These are phyloP conservation scores for Colletotrichum navitas DNA, from an alignment of 2,329 filamentous ascomycete genomes.

Conservation along the genomic window DNA sequence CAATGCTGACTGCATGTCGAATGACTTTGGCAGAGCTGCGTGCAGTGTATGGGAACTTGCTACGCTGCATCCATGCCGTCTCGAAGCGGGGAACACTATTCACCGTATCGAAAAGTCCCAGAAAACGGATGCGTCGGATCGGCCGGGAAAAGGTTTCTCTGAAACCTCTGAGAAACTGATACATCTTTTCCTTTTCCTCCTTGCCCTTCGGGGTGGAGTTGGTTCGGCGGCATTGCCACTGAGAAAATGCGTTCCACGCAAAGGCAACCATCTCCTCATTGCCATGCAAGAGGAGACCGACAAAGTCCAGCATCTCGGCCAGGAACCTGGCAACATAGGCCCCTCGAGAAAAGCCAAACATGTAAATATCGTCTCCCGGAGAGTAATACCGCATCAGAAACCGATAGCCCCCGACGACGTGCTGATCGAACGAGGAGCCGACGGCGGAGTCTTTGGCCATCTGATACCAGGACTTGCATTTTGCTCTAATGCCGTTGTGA, in stretches of 20 bases:
- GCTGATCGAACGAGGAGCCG: slow-evolving; percentile 83
- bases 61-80: slow-evolving; percentile 81
- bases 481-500: slow-evolving; percentile 67
- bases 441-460: slow-evolving; percentile 85
- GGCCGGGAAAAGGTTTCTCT: slow-evolving; percentile 84
- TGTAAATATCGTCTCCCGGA: slow-evolving; percentile 74
- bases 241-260: slow-evolving; percentile 84
- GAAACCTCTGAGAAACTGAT: slow-evolving; percentile 82
- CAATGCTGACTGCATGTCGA: slow-evolving; percentile 77
- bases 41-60: slow-evolving; percentile 78
- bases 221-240: slow-evolving; percentile 74
- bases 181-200: slow-evolving; percentile 71
- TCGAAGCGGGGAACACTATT: slow-evolving; percentile 86
- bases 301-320: slow-evolving; percentile 87
- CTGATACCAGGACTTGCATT: slow-evolving; percentile 74
- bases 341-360: slow-evolving; percentile 81
- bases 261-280: slow-evolving; percentile 90
- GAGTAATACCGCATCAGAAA: slow-evolving; percentile 82
- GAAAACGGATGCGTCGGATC: slow-evolving; percentile 78
- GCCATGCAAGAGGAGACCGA: slow-evolving; percentile 82
- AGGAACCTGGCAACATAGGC: slow-evolving; percentile 81
- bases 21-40: slow-evolving; percentile 71
- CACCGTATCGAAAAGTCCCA: slow-evolving; percentile 86
- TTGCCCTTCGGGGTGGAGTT: slow-evolving; percentile 52
- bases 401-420: slow-evolving; percentile 86